These are phyloP conservation scores for Ciborinia camelliae DNA, from an alignment of 2,329 filamentous ascomycete genomes.

Conservation along the genomic window DNA sequence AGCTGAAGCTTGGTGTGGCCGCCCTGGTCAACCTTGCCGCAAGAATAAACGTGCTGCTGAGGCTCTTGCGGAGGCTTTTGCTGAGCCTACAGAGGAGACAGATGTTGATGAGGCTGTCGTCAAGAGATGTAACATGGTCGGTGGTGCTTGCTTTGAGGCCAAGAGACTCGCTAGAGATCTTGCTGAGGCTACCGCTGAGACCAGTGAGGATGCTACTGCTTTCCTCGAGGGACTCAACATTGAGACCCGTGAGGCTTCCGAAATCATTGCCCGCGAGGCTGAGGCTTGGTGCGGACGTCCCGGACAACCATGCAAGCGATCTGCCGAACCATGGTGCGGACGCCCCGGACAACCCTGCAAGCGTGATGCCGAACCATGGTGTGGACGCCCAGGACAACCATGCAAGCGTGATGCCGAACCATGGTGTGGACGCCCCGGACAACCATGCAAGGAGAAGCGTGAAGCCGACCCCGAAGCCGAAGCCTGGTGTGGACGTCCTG, in stretches of 20 bases:
- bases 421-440: conserved; percentile 24
- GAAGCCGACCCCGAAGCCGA: conserved; percentile 23
- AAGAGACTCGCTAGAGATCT: conserved; percentile 21
- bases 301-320: conserved; percentile 10
- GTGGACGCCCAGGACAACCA: conserved; percentile 28
- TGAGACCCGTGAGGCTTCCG: conserved; percentile 19
- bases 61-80: conserved; percentile 12
- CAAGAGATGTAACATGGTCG: conserved; percentile 21
- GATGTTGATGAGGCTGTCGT: conserved; percentile 12
- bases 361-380: conserved; percentile 35
- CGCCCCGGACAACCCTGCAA: conserved; percentile 17
- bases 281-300: conserved; percentile 17
- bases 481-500: conserved; percentile 8
- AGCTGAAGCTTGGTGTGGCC: conserved; percentile 11
- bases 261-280: conserved; percentile 18
- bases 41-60: conserved; percentile 17
- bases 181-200: conserved; percentile 12
- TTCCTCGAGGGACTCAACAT: conserved; percentile 13
- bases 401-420: conserved; percentile 26
- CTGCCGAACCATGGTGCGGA: conserved; percentile 9
- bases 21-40: conserved; percentile 17
- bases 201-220: not conserved
- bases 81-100: too few relatives aligned
- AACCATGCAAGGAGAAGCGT: conserved; percentile 26
- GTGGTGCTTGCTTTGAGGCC: conserved; percentile 21